A percentile compares a stretch with the other conserved stretches of the same genome.
phyloP scores from a whole-genome alignment of 495 filamentous ascomycete species.

The Lindgomyces ingoldianus region DNA sequence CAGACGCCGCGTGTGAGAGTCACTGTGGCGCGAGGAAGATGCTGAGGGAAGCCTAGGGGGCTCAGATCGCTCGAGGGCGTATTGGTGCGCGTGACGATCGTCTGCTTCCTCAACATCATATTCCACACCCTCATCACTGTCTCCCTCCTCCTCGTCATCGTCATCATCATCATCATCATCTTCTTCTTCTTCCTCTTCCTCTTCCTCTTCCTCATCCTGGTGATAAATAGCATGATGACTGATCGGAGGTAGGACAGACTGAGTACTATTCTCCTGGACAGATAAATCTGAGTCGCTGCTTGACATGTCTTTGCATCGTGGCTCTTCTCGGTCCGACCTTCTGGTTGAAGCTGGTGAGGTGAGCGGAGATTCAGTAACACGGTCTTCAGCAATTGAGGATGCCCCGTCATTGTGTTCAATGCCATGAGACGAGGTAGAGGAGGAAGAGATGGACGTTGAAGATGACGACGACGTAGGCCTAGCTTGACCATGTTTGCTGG shows the following conservation, averaged over 20 bases:
- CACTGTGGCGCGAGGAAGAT: constrained; percentile 27
- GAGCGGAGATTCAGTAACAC: constrained; percentile 19
- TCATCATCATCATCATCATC: constrained; percentile 23
- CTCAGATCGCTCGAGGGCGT: constrained; percentile 24
- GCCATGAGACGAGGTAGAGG: constrained; percentile 5
- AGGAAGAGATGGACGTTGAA: constrained; percentile 15
- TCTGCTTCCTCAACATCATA: constrained; percentile 38
- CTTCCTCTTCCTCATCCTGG: constrained; percentile 6
- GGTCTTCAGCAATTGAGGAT: constrained; percentile 25
- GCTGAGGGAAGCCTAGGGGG: constrained; percentile 27
- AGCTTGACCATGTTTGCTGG: neutral
- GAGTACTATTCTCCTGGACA: constrained; percentile 28
- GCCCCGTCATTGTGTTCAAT: constrained; percentile 12
- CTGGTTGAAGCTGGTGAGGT: constrained; percentile 26
- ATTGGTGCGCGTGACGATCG: constrained; percentile 21
- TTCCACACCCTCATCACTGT: constrained; percentile 26
- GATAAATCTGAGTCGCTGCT: constrained; percentile 32
- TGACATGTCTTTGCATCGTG: constrained; percentile 21
- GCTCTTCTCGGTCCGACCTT: constrained; percentile 1
- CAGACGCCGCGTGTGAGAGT: constrained; percentile 27
- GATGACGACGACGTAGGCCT: constrained; percentile 15
- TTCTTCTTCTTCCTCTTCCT: constrained; percentile 35
- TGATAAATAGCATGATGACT: neutral
- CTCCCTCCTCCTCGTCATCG: constrained; percentile 21
- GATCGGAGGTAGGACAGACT: constrained; percentile 15